phyloP scores from a whole-genome alignment of 2,329 filamentous ascomycete species.

The Xylariaceae sp. region DNA sequence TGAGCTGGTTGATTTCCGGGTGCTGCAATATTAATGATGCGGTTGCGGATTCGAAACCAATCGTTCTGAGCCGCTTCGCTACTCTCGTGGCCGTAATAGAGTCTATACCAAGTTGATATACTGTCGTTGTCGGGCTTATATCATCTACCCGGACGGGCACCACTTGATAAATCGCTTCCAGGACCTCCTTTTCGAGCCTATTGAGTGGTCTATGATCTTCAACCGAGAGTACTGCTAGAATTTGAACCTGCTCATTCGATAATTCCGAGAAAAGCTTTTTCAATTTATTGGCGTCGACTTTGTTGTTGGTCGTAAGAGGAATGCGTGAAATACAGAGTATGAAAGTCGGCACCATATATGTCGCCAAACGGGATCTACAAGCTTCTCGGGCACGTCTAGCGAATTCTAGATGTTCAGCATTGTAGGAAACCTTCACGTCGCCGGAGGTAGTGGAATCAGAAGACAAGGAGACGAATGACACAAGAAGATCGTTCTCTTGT shows the following conservation, averaged over 20 bases:
- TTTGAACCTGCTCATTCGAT: constrained; percentile 55
- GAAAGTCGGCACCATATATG: constrained; percentile 89
- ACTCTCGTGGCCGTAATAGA: constrained; percentile 78
- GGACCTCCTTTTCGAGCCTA: constrained; percentile 43
- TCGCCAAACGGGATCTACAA: constrained; percentile 66
- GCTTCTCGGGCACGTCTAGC: constrained; percentile 47
- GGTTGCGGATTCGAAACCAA: constrained; percentile 55
- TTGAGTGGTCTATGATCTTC: constrained; percentile 22
- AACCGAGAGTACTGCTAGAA: constrained; percentile 38
- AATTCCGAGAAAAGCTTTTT: constrained; percentile 60
- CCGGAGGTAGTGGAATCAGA: neutral
- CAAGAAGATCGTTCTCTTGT: constrained; percentile 74
- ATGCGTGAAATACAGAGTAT: constrained; percentile 66
- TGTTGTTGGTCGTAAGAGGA: constrained; percentile 84
- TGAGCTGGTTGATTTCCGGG: constrained; percentile 45
- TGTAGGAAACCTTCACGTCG: constrained; percentile 27
- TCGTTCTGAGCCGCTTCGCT: constrained; percentile 55
- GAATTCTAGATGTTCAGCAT: constrained; percentile 35
- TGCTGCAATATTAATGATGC: constrained; percentile 64
- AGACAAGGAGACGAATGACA: constrained; percentile 53
- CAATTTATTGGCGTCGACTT: constrained; percentile 69
- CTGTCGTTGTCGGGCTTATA: constrained; percentile 54
- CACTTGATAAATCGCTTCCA: constrained; percentile 49
- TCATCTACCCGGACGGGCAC: constrained; percentile 38
- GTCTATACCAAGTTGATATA: constrained; percentile 83